Base-by-base conservation (phyloP, 1,284 basidiomycete species). In the Ceratobasidium sp. region DNA sequence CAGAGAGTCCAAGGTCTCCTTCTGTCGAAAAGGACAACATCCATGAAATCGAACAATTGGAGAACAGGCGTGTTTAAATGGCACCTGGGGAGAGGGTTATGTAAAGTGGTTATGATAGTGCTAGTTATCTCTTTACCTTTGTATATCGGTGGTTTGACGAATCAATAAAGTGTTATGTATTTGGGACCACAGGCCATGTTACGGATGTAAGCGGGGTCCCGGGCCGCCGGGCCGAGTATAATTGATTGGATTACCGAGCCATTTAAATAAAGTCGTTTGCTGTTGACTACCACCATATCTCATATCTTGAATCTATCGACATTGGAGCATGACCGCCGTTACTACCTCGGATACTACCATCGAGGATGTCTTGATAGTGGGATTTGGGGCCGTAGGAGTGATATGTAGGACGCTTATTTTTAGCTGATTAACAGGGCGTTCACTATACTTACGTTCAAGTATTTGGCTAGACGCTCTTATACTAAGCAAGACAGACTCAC, bases 401-500 rank as follows among this genome's bases (percentile, higher is more conserved):
- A 83, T 89, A 72, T 89, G 82, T 83, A 55, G 66, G 82, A n/a
- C n/a, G n/a, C n/a, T n/a, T 77, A 18, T 66, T 9, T 18, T 28
- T 28, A n/a, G 4, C 56, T 46, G n/a, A 49, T 23, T 18, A 15
- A 15, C 12, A 6, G 33, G n/a, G 20, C 13, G 20, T 68, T 61
- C 15, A 33, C n/a, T 13, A 63, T 44, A 53, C 40, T 40, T 56
- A 33, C 13, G 33, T 39, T 7, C 13, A 7, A 77, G 53, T 23
- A 44, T 7, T 61, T 51, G 23, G 7, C 28, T 78, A 92, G 91
- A 94, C 83, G 88, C 92, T 0, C 87, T 91, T 70, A 87, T 94
- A 40, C 86, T 95, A 46, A 88, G 92, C 82, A 86, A 86, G 77
- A 90, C 90, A 77, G 91, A 91, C 7, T 86, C 87, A 44, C 91